A percentile compares a stretch with the other conserved stretches of the same genome.
Conservation (phyloP, 345 rosid genomes). For the Eucalyptus regnans region DNA sequence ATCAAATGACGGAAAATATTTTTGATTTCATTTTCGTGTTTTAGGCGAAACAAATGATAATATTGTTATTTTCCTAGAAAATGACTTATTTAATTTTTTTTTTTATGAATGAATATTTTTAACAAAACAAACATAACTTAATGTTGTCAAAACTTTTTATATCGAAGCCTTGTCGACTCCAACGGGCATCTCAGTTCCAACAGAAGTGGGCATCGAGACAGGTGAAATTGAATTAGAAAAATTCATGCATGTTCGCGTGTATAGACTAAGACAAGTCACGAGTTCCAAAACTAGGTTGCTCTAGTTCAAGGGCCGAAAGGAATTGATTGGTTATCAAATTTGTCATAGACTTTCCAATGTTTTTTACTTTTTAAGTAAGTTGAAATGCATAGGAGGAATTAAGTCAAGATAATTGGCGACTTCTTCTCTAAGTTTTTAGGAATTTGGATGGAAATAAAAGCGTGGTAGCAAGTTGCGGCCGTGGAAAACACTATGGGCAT, state of each 20-base stretch:
- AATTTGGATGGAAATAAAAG: neutral
- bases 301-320: neutral
- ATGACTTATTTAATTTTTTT: neutral
- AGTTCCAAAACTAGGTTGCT: neutral
- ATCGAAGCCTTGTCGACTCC: neutral
- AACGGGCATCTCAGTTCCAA: too few relatives aligned
- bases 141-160: neutral
- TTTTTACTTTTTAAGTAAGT: neutral
- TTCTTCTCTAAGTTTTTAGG: neutral
- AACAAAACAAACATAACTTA: too few relatives aligned
- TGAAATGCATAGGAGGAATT: too few relatives aligned
- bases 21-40: too few relatives aligned
- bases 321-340: neutral
- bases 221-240: neutral
- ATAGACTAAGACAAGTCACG: accelerated
- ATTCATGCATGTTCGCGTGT: too few relatives aligned
- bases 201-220: neutral
- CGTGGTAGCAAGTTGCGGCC: too few relatives aligned
- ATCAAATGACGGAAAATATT: accelerated
- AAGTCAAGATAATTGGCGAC: neutral
- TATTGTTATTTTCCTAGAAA: too few relatives aligned
- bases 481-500: too few relatives aligned
- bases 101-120: too few relatives aligned
- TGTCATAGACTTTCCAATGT: neutral
- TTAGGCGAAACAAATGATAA: neutral